These are phyloP conservation scores for Trichoderma asperellum DNA, from an alignment of 2,329 filamentous ascomycete species.

Conservation along the genomic window DNA sequence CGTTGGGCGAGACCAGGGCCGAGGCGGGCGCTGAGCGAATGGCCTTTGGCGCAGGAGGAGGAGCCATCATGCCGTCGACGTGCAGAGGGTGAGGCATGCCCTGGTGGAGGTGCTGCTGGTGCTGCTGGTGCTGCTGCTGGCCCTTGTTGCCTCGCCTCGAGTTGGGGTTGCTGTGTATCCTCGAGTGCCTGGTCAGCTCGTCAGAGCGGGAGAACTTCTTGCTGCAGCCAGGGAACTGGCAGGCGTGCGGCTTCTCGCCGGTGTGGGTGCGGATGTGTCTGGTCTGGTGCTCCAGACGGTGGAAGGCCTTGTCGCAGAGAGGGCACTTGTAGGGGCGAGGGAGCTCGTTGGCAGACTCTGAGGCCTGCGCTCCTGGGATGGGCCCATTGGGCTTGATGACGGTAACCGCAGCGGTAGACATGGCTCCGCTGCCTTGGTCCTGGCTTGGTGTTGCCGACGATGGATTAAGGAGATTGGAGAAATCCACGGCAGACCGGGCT, in stretches of 20 bases:
- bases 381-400: slow-evolving; percentile 66
- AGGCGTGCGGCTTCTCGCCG: slow-evolving; percentile 96
- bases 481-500: slow-evolving; percentile 73
- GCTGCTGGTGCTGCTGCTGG: slow-evolving; percentile 48
- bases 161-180: slow-evolving; percentile 99
- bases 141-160: slow-evolving; percentile 89
- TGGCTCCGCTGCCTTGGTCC: slow-evolving; percentile 47
- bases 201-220: slow-evolving; percentile 97
- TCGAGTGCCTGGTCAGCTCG: slow-evolving; percentile 92
- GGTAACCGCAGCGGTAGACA: slow-evolving; percentile 56
- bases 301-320: slow-evolving; percentile 97
- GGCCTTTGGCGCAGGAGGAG: slow-evolving; percentile 73
- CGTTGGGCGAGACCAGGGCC: slow-evolving; percentile 87
- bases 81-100: slow-evolving; percentile 50
- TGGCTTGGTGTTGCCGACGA: slow-evolving; percentile 36
- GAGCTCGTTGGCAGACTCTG: slow-evolving; percentile 68
- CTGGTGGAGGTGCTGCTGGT: slow-evolving; percentile 44
- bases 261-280: slow-evolving; percentile 95
- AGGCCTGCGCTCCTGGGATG: slow-evolving; percentile 62
- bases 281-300: slow-evolving; percentile 92
- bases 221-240: slow-evolving; percentile 91
- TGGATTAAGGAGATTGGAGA: slow-evolving; percentile 75
- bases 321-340: slow-evolving; percentile 98
- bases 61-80: slow-evolving; percentile 73
- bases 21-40: slow-evolving; percentile 89